Evolutionary conservation across 1,284 basidiomycete species (phyloP).

Genomic region (Ganoderma leucocontextum): DNA sequence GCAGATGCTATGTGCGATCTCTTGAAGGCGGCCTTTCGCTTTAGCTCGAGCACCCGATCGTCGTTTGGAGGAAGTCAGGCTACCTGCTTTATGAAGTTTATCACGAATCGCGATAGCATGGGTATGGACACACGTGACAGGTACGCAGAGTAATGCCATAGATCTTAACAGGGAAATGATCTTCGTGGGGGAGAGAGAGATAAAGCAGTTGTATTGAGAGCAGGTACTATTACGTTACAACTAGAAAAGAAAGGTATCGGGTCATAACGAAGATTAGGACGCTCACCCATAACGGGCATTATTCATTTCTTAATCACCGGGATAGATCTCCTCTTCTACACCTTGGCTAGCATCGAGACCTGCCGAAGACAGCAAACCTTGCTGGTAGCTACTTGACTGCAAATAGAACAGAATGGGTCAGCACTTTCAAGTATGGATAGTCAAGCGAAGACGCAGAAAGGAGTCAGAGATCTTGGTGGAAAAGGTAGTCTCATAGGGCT

Average conservation of each 20-base stretch:
- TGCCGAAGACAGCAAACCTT: too few species aligned
- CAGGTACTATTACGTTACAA: background rate
- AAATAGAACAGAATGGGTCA: background rate
- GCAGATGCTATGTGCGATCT: background rate
- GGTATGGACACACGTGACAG: slow-evolving; percentile 9
- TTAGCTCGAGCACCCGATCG: background rate
- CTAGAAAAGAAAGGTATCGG: too few species aligned
- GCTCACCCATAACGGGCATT: too few species aligned
- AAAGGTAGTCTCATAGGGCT: slow-evolving; percentile 72
- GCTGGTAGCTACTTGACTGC: background rate
- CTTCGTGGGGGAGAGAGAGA: background rate
- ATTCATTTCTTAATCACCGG: too few species aligned
- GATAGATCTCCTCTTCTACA: too few species aligned
- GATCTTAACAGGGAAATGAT: background rate
- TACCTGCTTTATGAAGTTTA: background rate
- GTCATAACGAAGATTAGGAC: too few species aligned
- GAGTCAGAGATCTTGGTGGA: slow-evolving; percentile 83
- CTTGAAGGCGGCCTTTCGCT: background rate
- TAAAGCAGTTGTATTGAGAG: background rate
- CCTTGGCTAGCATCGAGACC: too few species aligned
- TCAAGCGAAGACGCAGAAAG: background rate
- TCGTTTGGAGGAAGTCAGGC: background rate
- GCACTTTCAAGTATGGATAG: background rate
- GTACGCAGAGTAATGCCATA: background rate
- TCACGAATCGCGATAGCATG: slow-evolving; percentile 1